Base-by-base conservation (phyloP, 345 rosid genomes). In the Bruguiera parviflora region DNA sequence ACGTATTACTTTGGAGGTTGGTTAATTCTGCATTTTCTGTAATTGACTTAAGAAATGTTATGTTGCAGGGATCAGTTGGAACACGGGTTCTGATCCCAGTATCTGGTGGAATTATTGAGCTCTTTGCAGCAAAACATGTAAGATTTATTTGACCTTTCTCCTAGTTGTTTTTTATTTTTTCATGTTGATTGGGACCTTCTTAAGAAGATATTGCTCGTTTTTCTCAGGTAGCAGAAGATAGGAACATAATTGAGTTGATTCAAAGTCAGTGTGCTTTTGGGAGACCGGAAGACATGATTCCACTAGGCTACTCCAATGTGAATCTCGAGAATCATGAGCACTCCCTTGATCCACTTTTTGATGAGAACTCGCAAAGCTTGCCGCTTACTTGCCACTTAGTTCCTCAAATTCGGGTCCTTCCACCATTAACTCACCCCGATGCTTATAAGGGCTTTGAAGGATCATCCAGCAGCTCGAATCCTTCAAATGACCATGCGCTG, bases 81-180 rank as follows among this genome's bases (percentile, higher is more conserved):
- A 91, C 98, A 1, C 80, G 72, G 52, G 92, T 89, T 79, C 60
- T 94, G 4, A 43, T 43, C 19, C 49, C 49, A 15, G 49, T 43
- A 43, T 43, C 49, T 13, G 89, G 92, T 56, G 96, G 98, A 65
- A 83, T 91, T 15, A n/a, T 91, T 64, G 98, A 94, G 92, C 90
- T 94, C 24, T 91, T 82, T 77, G 78, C 86, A 64, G 74, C 80
- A 15, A 78, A 67, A 75, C 77, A 79, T 79, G 98, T 87, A 83
- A 87, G 81, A 39, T 58, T 64, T 69, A 43, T 43, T 43, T 43
- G 49, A 3, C 49, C 49, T 43, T 13, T 43, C 49, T 43, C 49
- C 43, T 58, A 0, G 53, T 62, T 21, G 24, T 8, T 9, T 66
- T 72, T 9, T 51, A 46, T n/a, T 8, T 57, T 43, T 22, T 55